These are phyloP conservation scores for Chlorencoelia australis DNA, from an alignment of 2,329 filamentous ascomycete genomes.

Conservation along the genomic window DNA sequence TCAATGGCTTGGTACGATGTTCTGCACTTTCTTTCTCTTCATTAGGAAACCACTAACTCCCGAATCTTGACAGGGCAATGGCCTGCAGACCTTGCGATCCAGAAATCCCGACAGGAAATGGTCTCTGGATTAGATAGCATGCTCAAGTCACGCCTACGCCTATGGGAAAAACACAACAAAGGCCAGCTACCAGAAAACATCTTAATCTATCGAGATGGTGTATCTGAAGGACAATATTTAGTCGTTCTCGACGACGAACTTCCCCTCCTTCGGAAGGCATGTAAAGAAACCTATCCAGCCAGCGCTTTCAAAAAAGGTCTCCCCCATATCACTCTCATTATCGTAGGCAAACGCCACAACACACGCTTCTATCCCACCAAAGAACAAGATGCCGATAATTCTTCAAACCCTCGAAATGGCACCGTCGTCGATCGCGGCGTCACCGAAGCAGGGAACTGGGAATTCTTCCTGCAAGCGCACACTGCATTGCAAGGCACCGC, in stretches of 20 bases:
- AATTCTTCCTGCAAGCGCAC: slow-evolving; percentile 78
- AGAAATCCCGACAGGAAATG: slow-evolving; percentile 59
- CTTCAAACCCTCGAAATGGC: slow-evolving; percentile 57
- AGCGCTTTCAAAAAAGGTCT: slow-evolving; percentile 33
- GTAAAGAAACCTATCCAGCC: slow-evolving; percentile 43
- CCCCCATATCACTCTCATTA: slow-evolving; percentile 59
- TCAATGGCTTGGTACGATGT: slow-evolving; percentile 43
- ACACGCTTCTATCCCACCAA: slow-evolving; percentile 71
- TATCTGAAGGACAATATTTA: slow-evolving; percentile 72
- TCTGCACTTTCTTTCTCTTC: too few relatives aligned
- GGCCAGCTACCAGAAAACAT: slow-evolving; percentile 54
- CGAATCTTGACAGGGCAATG: too few relatives aligned
- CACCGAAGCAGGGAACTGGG: slow-evolving; percentile 62
- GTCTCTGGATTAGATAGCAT: slow-evolving; percentile 41
- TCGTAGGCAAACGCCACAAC: slow-evolving; percentile 80
- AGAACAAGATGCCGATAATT: slow-evolving; percentile 37
- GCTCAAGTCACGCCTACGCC: slow-evolving; percentile 51
- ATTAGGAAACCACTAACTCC: too few relatives aligned
- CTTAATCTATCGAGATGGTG: slow-evolving; percentile 76
- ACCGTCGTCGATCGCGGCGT: slow-evolving; percentile 78
- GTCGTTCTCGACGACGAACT: slow-evolving; percentile 59
- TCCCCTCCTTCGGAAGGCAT: slow-evolving; percentile 52
- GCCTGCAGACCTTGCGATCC: slow-evolving; percentile 60
- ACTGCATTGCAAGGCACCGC: slow-evolving; percentile 73
- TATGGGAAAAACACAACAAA: slow-evolving; percentile 44